A percentile compares a stretch with the other conserved stretches of the same genome.
Evolutionary conservation across 2,329 filamentous ascomycete genomes (phyloP).

Genomic region (Hyphodiscus sp.): DNA sequence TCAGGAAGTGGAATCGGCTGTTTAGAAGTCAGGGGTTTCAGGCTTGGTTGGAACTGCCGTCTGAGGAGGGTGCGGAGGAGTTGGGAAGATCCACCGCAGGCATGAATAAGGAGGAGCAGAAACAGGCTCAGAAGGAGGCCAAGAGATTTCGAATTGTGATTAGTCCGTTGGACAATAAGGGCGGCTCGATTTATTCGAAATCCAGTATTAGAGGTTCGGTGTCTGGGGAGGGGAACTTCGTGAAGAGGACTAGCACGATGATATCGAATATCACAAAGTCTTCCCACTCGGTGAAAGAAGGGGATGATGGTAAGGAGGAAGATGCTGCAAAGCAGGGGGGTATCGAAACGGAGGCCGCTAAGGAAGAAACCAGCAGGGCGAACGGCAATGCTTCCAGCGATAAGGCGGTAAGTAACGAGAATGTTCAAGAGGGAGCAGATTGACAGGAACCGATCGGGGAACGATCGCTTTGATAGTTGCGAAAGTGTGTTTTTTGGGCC

Average conservation of each 20-base stretch:
- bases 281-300: constrained; percentile 3
- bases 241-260: constrained; percentile 19
- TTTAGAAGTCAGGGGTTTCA: constrained; percentile 19
- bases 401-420: background rate
- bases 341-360: background rate
- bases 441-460: background rate
- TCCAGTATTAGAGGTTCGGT: background rate
- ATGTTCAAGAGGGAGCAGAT: background rate
- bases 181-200: background rate
- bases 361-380: background rate
- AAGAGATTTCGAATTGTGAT: constrained; percentile 21
- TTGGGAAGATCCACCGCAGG: constrained; percentile 8
- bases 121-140: constrained; percentile 12
- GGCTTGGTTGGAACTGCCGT: constrained; percentile 18
- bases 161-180: constrained; percentile 19
- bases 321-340: constrained; percentile 3
- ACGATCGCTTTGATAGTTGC: no score
- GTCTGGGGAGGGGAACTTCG: constrained; percentile 13
- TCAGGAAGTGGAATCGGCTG: constrained; percentile 17
- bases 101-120: constrained; percentile 15
- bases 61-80: constrained; percentile 4
- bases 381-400: background rate
- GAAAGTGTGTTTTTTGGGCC: no score
- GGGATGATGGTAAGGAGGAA: constrained; percentile 9
- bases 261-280: constrained; percentile 14